These are phyloP conservation scores for Triangularia verruculosa DNA, from an alignment of 2,329 filamentous ascomycete genomes.

Conservation along the genomic window DNA sequence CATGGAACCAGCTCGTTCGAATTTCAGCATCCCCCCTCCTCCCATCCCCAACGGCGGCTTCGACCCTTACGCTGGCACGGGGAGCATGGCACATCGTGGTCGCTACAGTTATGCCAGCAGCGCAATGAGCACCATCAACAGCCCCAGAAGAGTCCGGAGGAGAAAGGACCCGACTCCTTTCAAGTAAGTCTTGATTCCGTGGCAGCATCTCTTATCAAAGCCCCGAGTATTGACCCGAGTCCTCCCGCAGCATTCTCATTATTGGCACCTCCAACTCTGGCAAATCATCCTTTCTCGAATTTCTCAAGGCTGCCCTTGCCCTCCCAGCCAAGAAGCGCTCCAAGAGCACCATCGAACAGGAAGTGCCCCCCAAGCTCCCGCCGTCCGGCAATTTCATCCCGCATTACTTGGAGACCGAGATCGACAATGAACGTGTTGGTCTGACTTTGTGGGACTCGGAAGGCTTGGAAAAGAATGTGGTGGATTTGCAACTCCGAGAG, in stretches of 20 bases:
- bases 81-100: conserved; percentile 96
- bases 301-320: conserved; percentile 82
- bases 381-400: conserved; percentile 73
- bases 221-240: conserved; percentile 8
- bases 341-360: conserved; percentile 52
- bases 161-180: conserved; percentile 97
- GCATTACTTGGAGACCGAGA: conserved; percentile 90
- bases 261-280: conserved; percentile 83
- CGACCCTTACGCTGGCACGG: conserved; percentile 78
- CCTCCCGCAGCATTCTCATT: conserved; percentile 69
- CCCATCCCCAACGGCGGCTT: conserved; percentile 60
- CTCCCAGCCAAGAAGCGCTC: conserved; percentile 75
- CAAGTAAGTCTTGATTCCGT: conserved; percentile 65
- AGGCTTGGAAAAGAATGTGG: conserved; percentile 89
- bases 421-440: conserved; percentile 86
- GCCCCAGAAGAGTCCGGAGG: conserved; percentile 83
- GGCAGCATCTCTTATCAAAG: conserved; percentile 25
- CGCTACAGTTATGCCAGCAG: conserved; percentile 96
- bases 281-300: conserved; percentile 96
- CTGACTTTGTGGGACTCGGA: conserved; percentile 96
- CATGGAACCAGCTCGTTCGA: conserved; percentile 49
- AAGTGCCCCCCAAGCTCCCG: conserved; percentile 52
- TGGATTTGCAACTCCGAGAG: conserved; percentile 89
- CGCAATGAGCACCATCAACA: conserved; percentile 87
- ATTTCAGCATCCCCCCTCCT: conserved; percentile 46